Percentiles rank a stretch among this genome's conserved stretches.
Conservation (phyloP, 352 stramenopile genomes). For the Peronospora destructor region DNA sequence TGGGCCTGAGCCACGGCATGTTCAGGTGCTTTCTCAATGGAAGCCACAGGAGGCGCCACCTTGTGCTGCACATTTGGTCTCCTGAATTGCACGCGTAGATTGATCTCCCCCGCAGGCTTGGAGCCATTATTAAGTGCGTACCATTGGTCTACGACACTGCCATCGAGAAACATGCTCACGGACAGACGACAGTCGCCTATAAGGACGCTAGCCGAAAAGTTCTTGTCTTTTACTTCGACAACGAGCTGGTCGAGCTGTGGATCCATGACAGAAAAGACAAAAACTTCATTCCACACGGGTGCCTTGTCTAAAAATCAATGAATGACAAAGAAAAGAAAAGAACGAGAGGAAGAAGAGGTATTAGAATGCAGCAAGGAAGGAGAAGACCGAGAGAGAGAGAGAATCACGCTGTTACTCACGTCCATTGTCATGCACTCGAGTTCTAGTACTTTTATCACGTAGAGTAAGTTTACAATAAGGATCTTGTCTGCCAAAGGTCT, state of each 20-base stretch:
- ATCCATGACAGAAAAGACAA: slow-evolving; percentile 69
- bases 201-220: slow-evolving; percentile 65
- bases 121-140: slow-evolving; percentile 68
- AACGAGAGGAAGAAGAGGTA: neutral
- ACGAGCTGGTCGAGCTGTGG: slow-evolving; percentile 65
- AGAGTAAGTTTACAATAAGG: slow-evolving; percentile 73
- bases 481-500: slow-evolving; percentile 82
- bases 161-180: slow-evolving; percentile 65
- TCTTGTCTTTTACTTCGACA: slow-evolving; percentile 82
- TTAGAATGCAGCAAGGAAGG: neutral
- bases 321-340: neutral
- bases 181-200: slow-evolving; percentile 70
- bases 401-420: slow-evolving; percentile 24
- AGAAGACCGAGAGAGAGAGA: neutral
- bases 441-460: slow-evolving; percentile 57
- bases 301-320: slow-evolving; percentile 37
- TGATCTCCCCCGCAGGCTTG: slow-evolving; percentile 65
- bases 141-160: slow-evolving; percentile 71
- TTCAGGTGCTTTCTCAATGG: slow-evolving; percentile 20
- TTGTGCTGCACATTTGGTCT: slow-evolving; percentile 22
- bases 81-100: slow-evolving; percentile 69
- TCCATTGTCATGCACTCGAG: slow-evolving; percentile 79
- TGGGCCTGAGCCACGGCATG: slow-evolving; percentile 11
- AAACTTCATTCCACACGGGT: slow-evolving; percentile 79
- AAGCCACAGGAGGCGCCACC: slow-evolving; percentile 8